Evolutionary conservation across 495 filamentous ascomycete species (phyloP).

Genomic region (Aspergillus nidulans): DNA sequence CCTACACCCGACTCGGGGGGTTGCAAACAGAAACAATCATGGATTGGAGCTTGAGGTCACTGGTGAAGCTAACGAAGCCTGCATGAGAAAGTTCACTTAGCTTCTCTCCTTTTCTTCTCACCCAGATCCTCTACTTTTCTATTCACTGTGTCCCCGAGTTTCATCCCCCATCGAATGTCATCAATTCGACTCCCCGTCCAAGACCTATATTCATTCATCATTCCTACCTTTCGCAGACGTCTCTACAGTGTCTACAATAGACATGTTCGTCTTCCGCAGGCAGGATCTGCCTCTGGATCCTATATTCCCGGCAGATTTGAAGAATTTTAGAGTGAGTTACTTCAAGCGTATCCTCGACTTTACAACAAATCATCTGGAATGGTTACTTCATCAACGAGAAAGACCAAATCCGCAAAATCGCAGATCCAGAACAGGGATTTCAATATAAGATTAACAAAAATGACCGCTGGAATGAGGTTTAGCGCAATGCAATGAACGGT

Average conservation of each 20-base stretch:
- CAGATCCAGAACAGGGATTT: conserved; percentile 62
- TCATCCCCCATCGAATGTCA: background rate
- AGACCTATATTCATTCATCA: background rate
- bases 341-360: background rate
- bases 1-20: background rate
- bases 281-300: conserved; percentile 68
- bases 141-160: background rate
- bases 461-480: conserved; percentile 64
- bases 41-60: background rate
- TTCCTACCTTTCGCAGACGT: background rate
- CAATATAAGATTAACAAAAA: conserved; percentile 68
- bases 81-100: background rate
- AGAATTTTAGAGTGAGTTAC: conserved; percentile 63
- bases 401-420: conserved; percentile 66
- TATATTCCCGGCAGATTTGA: conserved; percentile 55
- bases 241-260: background rate
- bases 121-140: background rate
- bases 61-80: conserved; percentile 4
- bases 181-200: background rate
- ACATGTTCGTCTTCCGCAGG: conserved; percentile 66
- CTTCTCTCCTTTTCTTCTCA: background rate
- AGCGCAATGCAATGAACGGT: conserved; percentile 69
- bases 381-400: conserved; percentile 69
- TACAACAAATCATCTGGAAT: background rate
- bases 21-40: background rate